Conservation (phyloP, 2,329 filamentous ascomycete species). For the Monilinia fructicola region DNA sequence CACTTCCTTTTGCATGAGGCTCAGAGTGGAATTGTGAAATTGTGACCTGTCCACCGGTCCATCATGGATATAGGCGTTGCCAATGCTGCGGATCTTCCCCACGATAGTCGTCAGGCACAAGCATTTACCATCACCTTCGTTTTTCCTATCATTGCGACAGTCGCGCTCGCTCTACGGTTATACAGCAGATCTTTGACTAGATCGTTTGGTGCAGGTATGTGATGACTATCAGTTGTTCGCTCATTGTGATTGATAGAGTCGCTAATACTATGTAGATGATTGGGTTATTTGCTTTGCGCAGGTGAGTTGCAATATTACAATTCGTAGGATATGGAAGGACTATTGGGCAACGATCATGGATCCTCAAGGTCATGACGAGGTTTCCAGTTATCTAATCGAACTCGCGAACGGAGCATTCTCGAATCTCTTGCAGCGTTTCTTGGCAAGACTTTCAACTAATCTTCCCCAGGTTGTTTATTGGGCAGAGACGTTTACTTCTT, state of each 20-base stretch:
- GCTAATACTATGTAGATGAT: conserved; percentile 8
- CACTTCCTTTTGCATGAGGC: background rate
- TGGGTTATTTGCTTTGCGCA: conserved; percentile 14
- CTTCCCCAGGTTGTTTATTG: background rate
- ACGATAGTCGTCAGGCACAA: background rate
- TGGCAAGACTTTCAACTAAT: conserved; percentile 9
- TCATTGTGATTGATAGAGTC: background rate
- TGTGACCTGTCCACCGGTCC: background rate
- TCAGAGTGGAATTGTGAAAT: background rate
- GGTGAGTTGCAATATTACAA: background rate
- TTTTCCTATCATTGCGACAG: conserved; percentile 13
- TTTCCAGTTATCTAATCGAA: background rate
- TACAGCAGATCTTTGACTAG: conserved; percentile 14
- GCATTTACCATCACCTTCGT: background rate
- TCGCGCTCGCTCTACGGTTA: conserved; percentile 8
- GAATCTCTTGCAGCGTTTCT: background rate
- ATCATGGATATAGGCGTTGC: background rate
- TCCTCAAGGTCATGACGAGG: too few species aligned
- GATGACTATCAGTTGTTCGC: conserved; percentile 39
- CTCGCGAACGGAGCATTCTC: background rate
- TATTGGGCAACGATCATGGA: background rate
- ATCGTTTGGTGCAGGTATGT: conserved; percentile 15
- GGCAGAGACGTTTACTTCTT: conserved; percentile 15
- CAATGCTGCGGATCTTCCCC: conserved; percentile 4
- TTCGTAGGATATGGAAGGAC: background rate